Conservation (phyloP, 2,329 filamentous ascomycete genomes). For the Rutstroemia sp. region DNA sequence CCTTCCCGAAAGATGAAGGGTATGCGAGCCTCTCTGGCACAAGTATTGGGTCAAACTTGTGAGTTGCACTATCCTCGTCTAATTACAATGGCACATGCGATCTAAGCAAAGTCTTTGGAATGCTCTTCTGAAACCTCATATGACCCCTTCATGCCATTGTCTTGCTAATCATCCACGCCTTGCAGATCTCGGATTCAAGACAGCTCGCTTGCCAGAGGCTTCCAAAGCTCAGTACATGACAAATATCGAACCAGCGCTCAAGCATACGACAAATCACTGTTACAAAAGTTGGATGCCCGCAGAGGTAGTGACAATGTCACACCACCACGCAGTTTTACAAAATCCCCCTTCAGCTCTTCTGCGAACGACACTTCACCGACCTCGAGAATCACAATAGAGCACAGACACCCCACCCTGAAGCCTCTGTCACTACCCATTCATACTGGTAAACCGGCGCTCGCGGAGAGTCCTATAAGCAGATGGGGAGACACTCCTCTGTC, state of each 20-base stretch:
- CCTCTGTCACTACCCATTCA: conserved; percentile 31
- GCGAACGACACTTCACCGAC: conserved; percentile 29
- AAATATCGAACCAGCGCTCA: conserved; percentile 29
- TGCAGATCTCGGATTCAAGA: conserved; percentile 17
- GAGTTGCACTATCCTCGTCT: conserved; percentile 15
- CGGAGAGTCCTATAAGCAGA: conserved; percentile 26
- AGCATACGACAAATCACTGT: conserved; percentile 32
- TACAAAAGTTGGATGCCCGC: conserved; percentile 30
- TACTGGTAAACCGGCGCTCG: conserved; percentile 21
- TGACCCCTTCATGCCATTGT: not conserved
- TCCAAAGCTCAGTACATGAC: conserved; percentile 31
- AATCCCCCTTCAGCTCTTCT: conserved; percentile 26
- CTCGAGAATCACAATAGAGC: conserved; percentile 26
- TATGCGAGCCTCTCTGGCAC: conserved; percentile 31
- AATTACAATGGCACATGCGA: no score
- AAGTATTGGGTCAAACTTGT: conserved; percentile 28
- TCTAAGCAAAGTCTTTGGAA: no score
- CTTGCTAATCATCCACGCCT: conserved; percentile 7
- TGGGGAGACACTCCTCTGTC: conserved; percentile 27
- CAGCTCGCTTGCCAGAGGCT: conserved; percentile 13
- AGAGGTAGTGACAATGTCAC: conserved; percentile 28
- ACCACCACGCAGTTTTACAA: conserved; percentile 25
- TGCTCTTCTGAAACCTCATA: not conserved
- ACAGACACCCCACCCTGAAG: conserved; percentile 26
- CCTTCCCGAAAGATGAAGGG: conserved; percentile 27